These are phyloP conservation scores for Trypanosoma melophagium DNA, from an alignment of 208 protist species.

Conservation along the genomic window DNA sequence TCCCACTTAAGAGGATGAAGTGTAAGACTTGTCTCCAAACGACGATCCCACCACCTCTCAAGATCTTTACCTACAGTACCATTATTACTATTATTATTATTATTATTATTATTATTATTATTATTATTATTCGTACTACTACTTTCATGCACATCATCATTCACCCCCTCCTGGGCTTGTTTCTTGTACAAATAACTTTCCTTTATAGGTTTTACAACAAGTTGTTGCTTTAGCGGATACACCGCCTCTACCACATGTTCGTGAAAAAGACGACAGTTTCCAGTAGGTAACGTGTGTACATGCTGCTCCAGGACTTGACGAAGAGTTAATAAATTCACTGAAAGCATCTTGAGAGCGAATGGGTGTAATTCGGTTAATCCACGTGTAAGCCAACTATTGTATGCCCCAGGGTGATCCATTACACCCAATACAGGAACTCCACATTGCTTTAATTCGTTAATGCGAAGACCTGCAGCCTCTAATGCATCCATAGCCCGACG, in stretches of 20 bases:
- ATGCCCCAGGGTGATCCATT: constrained; percentile 83
- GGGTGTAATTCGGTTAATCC: constrained; percentile 80
- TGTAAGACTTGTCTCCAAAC: constrained; percentile 65
- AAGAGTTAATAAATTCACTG: constrained; percentile 63
- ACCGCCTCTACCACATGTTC: constrained; percentile 80
- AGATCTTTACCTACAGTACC: background rate
- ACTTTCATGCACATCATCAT: background rate
- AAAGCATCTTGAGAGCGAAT: constrained; percentile 84
- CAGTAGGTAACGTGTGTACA: constrained; percentile 36
- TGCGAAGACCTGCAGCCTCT: constrained; percentile 64
- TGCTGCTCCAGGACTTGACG: constrained; percentile 66
- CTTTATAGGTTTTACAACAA: constrained; percentile 58
- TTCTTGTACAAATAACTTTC: constrained; percentile 28
- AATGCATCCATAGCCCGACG: constrained; percentile 75
- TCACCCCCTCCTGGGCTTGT: background rate
- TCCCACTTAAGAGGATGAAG: constrained; percentile 76
- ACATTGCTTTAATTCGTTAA: constrained; percentile 39
- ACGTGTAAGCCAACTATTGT: constrained; percentile 80
- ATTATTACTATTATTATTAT: constrained; percentile 4
- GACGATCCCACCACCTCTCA: background rate
- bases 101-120: constrained; percentile 9
- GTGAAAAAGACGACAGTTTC: constrained; percentile 76
- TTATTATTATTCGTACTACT: constrained; percentile 15
- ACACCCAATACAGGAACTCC: constrained; percentile 74
- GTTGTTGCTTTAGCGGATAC: constrained; percentile 73